These are phyloP conservation scores for Phytophthora pistaciae DNA, from an alignment of 352 stramenopile genomes.

Conservation along the genomic window DNA sequence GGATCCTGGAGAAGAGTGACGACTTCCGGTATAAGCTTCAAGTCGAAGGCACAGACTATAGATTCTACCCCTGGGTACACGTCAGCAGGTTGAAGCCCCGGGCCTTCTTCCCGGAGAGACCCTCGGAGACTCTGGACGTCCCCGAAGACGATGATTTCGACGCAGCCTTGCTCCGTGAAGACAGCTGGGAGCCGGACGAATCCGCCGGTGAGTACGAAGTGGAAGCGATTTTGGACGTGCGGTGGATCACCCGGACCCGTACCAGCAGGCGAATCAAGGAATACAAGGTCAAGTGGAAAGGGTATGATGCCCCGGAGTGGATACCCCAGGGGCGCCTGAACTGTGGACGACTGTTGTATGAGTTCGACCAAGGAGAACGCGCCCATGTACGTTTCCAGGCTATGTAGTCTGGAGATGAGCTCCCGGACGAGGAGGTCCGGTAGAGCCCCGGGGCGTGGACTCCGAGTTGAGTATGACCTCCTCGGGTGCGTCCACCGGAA, in stretches of 20 bases:
- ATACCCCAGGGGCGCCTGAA: constrained; percentile 1
- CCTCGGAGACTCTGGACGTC: background rate
- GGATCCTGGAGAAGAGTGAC: background rate
- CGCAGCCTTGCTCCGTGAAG: background rate
- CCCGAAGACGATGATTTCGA: constrained; percentile 2
- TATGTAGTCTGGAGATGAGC: background rate
- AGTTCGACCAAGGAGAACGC: constrained; percentile 4
- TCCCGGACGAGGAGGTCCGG: background rate
- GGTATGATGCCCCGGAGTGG: background rate
- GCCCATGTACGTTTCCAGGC: background rate
- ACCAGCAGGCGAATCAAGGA: background rate
- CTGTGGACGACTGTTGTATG: background rate
- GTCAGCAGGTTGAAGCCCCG: constrained; percentile 8
- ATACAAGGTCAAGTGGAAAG: constrained; percentile 9
- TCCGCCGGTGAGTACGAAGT: constrained; percentile 7
- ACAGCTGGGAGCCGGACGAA: constrained; percentile 2
- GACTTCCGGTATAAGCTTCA: background rate
- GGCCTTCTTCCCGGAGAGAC: background rate
- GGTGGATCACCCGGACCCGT: background rate
- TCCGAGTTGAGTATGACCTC: background rate
- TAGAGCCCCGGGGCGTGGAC: background rate
- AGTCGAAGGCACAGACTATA: background rate
- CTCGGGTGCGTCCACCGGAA: background rate
- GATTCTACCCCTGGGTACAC: background rate
- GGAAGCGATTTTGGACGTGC: constrained; percentile 3